Percentiles rank a stretch among this genome's conserved stretches.
Conservation (phyloP, 2,329 filamentous ascomycete species). For the Xylaria multiplex region DNA sequence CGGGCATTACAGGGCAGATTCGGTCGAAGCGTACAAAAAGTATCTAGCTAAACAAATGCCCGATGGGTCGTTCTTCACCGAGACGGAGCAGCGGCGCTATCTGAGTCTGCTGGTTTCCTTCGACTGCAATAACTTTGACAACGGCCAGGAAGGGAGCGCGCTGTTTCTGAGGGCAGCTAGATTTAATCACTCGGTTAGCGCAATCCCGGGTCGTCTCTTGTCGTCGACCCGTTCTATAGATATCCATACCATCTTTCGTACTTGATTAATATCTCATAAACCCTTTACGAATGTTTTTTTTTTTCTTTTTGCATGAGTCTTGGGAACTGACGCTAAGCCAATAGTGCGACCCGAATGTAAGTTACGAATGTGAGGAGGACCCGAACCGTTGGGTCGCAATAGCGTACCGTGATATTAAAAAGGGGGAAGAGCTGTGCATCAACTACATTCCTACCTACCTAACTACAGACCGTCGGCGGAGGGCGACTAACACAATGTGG, state of each 20-base stretch:
- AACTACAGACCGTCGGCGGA: neutral
- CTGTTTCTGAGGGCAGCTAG: slow-evolving; percentile 24
- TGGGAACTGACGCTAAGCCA: neutral
- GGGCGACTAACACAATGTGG: neutral
- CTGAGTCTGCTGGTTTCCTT: neutral
- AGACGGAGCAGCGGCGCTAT: neutral
- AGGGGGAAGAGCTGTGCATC: slow-evolving; percentile 24
- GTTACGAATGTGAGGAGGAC: neutral
- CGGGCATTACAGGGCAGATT: neutral
- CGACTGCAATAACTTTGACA: slow-evolving; percentile 12
- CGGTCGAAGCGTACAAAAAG: neutral
- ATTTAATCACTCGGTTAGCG: slow-evolving; percentile 34
- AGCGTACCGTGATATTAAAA: slow-evolving; percentile 16
- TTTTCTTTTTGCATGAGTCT: neutral
- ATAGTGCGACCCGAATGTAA: slow-evolving; percentile 27
- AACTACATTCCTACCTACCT: neutral
- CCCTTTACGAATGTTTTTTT: neutral
- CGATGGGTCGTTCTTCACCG: slow-evolving; percentile 1
- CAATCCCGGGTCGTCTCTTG: neutral
- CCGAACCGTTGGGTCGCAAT: slow-evolving; percentile 17
- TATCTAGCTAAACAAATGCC: neutral
- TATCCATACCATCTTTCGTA: neutral
- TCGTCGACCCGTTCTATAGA: neutral
- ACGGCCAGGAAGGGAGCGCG: neutral
- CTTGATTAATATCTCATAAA: neutral